These are phyloP conservation scores for Boletus mariae DNA, from an alignment of 1,284 basidiomycete genomes.

Conservation along the genomic window DNA sequence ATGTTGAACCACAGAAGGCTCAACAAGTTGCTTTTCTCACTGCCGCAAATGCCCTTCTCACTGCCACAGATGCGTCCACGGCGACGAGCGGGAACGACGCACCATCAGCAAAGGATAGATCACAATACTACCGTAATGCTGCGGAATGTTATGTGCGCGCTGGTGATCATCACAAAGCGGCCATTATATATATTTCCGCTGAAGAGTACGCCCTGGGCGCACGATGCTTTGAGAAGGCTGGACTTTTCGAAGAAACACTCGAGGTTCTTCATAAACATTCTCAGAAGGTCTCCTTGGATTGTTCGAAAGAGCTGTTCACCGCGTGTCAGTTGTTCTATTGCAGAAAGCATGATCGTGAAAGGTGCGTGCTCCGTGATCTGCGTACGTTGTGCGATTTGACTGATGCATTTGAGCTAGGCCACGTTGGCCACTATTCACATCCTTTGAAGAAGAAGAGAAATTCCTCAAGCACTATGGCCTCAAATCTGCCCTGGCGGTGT, in stretches of 20 bases:
- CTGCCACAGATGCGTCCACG: conserved; percentile 53
- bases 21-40: conserved; percentile 38
- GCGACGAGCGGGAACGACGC: conserved; percentile 37
- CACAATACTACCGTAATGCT: conserved; percentile 46
- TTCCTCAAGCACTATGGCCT: conserved; percentile 58
- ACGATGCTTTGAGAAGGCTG: conserved; percentile 45
- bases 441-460: conserved; percentile 50
- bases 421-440: conserved; percentile 47
- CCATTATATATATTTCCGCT: conserved; percentile 42
- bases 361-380: conserved; percentile 13
- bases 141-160: conserved; percentile 52
- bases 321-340: conserved; percentile 54
- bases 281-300: conserved; percentile 31
- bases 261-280: conserved; percentile 42
- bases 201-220: conserved; percentile 45
- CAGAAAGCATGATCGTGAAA: conserved; percentile 34
- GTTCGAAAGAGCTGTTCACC: conserved; percentile 41
- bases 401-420: conserved; percentile 35
- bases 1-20: conserved; percentile 18
- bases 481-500: conserved; percentile 45
- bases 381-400: not conserved
- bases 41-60: conserved; percentile 36
- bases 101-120: conserved; percentile 22
- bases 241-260: conserved; percentile 53
- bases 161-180: conserved; percentile 43